A percentile compares a stretch with the other conserved stretches of the same genome.
Evolutionary conservation across 352 stramenopile species (phyloP).

Genomic region (Halophytophthora batemanensis): DNA sequence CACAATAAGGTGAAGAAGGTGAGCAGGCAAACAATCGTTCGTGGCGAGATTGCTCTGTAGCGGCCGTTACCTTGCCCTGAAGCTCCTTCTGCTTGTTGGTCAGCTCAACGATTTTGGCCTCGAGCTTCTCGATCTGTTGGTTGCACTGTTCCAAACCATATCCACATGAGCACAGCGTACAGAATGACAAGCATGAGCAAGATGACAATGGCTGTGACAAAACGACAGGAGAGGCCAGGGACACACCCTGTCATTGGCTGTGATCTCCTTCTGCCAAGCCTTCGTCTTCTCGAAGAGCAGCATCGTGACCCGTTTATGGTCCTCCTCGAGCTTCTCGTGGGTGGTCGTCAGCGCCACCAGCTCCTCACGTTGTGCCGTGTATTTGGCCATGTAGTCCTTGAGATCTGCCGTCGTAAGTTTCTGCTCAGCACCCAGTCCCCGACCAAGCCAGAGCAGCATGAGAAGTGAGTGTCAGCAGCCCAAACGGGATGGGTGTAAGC

Average conservation of each 20-base stretch:
- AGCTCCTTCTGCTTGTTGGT: conserved; percentile 34
- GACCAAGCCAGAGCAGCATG: neutral
- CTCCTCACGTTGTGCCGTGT: conserved; percentile 30
- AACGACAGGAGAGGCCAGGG: neutral
- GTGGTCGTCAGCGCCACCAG: conserved; percentile 27
- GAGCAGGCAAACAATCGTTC: neutral
- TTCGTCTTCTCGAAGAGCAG: conserved; percentile 74
- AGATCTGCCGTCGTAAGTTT: conserved; percentile 58
- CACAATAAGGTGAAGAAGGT: neutral
- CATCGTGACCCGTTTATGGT: conserved; percentile 50
- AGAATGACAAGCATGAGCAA: neutral
- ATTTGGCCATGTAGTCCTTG: conserved; percentile 29
- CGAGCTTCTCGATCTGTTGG: conserved; percentile 40
- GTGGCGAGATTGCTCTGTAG: neutral
- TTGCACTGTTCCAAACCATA: conserved; percentile 30
- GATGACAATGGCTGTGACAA: neutral
- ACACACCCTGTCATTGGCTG: conserved; percentile 40
- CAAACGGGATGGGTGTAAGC: neutral
- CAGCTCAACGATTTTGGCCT: conserved; percentile 27
- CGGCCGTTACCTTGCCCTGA: conserved; percentile 33
- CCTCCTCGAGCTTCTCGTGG: conserved; percentile 41
- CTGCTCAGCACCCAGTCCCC: conserved; percentile 13
- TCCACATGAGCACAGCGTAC: too few species aligned
- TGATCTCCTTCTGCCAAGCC: conserved; percentile 66
- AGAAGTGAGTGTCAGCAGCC: conserved; percentile 1